Evolutionary conservation across 2,329 filamentous ascomycete genomes (phyloP), one percentile per base, ranked within the genome.

Genomic region (Pseudopithomyces chartarum): DNA sequence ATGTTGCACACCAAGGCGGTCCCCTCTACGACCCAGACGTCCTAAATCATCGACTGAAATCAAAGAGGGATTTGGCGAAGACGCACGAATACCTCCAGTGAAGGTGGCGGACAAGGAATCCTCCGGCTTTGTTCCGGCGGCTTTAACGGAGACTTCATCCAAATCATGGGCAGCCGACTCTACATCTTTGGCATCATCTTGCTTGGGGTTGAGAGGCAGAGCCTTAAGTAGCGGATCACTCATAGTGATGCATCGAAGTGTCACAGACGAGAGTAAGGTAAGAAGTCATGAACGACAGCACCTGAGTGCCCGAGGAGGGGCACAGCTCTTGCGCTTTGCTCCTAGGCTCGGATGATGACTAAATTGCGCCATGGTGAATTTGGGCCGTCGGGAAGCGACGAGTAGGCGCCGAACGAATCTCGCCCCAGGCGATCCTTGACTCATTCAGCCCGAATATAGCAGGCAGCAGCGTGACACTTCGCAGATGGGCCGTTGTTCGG

Each of bases 21-120:
- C 62, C 40, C 61, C 59, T 36, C 57, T 61, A 26, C 65, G 61
- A 20, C 69, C 71, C 58, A 66, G 52, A 23, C 69, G 68, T 39
- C 67, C 61, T 38, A 60, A 62, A 56, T 73, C 70, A 50, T 74
- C 71, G 60, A 73, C 66, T n/a, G 73, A 75, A 19, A 73, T 42
- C 32, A 71, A 52, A 1, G 73, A 76, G 1, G 70, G 71, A 43
- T 68, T 56, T 50, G 73, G 73, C 8, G 73, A 75, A 36, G 70
- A 60, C 10, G 64, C 62, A 23, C 73, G 71, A 52, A 74, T 69
- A 38, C 60, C 65, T 57, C 71, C 73, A 51, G 68, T 59, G 42
- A 63, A 64, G 34, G 61, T 55, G 54, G 66, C 61, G 26, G 52
- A 63, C 50, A 72, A 59, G 20, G 62, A 55, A 29, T 63, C 67